These are phyloP conservation scores for Aspergillus ellipticus DNA, from an alignment of 495 filamentous ascomycete species.

Conservation along the genomic window DNA sequence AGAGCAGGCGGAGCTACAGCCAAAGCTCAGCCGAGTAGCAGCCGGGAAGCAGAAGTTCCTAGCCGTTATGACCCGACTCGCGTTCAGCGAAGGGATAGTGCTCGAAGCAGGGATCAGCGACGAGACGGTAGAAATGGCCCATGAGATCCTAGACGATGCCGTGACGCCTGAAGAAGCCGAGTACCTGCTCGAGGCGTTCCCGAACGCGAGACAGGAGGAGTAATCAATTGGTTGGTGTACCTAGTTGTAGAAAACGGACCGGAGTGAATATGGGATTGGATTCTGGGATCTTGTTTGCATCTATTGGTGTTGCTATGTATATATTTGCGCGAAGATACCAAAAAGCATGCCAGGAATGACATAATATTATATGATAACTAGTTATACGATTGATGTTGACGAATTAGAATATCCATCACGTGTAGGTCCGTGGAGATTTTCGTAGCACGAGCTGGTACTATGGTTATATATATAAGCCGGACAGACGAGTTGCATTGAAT, in stretches of 20 bases:
- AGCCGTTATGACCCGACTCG: constrained; percentile 61
- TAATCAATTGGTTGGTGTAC: constrained; percentile 1
- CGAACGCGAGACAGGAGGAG: constrained; percentile 33
- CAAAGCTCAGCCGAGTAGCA: constrained; percentile 52
- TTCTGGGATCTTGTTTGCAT: neutral
- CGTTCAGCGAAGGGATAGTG: constrained; percentile 60
- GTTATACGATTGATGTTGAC: too few species aligned
- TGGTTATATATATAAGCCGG: too few species aligned
- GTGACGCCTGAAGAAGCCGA: constrained; percentile 70
- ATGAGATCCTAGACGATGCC: constrained; percentile 59
- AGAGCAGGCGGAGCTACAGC: constrained; percentile 48
- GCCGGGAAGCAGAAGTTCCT: constrained; percentile 65
- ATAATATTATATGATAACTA: neutral
- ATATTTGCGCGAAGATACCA: too few species aligned
- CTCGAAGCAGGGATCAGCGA: constrained; percentile 65
- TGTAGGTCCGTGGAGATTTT: too few species aligned
- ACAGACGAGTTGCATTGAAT: too few species aligned
- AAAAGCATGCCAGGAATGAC: neutral
- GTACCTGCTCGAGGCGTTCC: constrained; percentile 56
- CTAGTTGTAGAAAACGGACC: too few species aligned
- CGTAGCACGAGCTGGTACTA: too few species aligned
- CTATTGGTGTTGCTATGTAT: too few species aligned
- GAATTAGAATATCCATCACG: too few species aligned
- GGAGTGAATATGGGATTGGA: neutral
- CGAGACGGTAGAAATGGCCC: constrained; percentile 62